phyloP scores from a whole-genome alignment of 225 moss, liverwort and hornwort species.

The Antitrichia curtipendula region DNA sequence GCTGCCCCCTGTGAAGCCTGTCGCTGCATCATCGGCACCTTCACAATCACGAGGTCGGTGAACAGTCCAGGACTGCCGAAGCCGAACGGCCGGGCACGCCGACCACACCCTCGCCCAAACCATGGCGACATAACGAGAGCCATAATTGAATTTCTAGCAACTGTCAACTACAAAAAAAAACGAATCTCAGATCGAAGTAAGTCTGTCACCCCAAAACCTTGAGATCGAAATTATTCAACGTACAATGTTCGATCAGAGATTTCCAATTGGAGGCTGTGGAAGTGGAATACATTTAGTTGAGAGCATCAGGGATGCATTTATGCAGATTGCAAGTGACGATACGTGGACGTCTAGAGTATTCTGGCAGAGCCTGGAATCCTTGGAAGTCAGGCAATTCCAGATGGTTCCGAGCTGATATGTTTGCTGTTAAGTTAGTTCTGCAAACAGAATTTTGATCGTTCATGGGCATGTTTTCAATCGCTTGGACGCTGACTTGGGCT shows the following conservation, averaged over 20 bases:
- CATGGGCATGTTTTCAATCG: neutral
- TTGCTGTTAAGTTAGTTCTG: neutral
- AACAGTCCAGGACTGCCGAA: constrained; percentile 10
- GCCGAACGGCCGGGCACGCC: constrained; percentile 6
- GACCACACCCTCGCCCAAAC: constrained; percentile 9
- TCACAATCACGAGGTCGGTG: constrained; percentile 15
- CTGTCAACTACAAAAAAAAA: neutral
- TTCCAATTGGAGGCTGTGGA: neutral
- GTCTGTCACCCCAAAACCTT: neutral
- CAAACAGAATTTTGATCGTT: neutral
- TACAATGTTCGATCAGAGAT: neutral
- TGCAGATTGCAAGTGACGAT: neutral
- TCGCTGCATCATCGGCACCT: constrained; percentile 9
- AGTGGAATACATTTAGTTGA: neutral
- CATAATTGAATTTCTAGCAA: neutral
- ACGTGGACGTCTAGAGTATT: neutral
- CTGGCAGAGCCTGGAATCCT: neutral
- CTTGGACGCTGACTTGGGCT: neutral
- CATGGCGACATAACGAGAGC: constrained; percentile 24
- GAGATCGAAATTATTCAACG: neutral
- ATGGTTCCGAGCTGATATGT: neutral
- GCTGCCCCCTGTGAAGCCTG: neutral
- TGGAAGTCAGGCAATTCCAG: neutral
- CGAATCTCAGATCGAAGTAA: neutral
- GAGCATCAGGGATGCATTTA: neutral